A percentile compares a stretch with the other conserved stretches of the same genome.
Conservation (phyloP, 129 eudicot genomes). For the Calendula officinalis region DNA sequence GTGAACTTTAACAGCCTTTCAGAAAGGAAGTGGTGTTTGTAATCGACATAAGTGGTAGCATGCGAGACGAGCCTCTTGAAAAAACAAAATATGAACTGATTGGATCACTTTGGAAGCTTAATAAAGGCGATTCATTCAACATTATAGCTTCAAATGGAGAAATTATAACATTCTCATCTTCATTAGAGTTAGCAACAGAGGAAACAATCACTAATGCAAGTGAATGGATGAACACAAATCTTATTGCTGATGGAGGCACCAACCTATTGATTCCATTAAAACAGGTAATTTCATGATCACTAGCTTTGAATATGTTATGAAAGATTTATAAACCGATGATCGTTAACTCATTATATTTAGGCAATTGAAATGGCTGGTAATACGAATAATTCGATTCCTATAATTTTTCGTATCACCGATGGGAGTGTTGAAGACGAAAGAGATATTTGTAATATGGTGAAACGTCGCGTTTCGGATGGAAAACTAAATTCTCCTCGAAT, state of each 20-base stretch:
- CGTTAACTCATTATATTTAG: conserved; percentile 34
- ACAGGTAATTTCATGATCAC: conserved; percentile 45
- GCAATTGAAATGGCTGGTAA: conserved; percentile 64
- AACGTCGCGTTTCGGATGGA: conserved; percentile 34
- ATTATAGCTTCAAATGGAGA: conserved; percentile 68
- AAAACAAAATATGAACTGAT: conserved; percentile 58
- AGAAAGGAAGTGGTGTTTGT: conserved; percentile 74
- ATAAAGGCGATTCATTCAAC: conserved; percentile 61
- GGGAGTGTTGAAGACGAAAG: conserved; percentile 87
- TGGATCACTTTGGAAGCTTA: conserved; percentile 55
- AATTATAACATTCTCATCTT: conserved; percentile 45
- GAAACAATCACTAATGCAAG: conserved; percentile 56
- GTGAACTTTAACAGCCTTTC: conserved; percentile 52
- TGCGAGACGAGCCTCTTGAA: conserved; percentile 71
- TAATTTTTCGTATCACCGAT: conserved; percentile 73
- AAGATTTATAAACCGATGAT: background rate
- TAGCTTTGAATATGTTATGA: background rate
- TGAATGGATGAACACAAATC: conserved; percentile 61
- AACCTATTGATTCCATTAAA: conserved; percentile 65
- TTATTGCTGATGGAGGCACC: conserved; percentile 68
- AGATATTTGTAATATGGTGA: conserved; percentile 61
- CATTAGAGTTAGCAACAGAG: conserved; percentile 55
- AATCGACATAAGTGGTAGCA: conserved; percentile 88
- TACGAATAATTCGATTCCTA: conserved; percentile 46
- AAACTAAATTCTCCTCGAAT: conserved; percentile 56